Evolutionary conservation across 257 asterid genomes (phyloP).

Genomic region (Solanum megistacrolobum): DNA sequence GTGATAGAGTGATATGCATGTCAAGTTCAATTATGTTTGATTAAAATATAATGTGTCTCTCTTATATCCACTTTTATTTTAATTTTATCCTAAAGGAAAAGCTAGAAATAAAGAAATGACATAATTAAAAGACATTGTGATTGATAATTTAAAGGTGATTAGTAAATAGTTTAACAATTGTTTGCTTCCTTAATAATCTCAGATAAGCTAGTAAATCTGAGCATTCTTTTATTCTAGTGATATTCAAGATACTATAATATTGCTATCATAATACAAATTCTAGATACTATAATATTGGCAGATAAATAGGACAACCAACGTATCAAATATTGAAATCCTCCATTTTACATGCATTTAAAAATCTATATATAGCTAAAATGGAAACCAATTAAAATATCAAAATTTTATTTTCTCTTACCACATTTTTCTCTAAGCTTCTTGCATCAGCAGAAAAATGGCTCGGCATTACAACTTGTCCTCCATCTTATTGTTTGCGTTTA

Average conservation of each 20-base stretch:
- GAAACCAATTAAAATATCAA: not conserved
- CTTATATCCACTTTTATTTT: not conserved
- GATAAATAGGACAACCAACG: constrained; percentile 10
- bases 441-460: not conserved
- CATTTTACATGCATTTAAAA: constrained; percentile 1
- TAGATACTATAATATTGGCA: not conserved
- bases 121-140: not conserved
- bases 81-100: not conserved
- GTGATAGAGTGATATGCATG: not conserved
- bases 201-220: not conserved
- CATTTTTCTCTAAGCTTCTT: not conserved
- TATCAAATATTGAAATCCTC: not conserved
- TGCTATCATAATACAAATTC: not conserved
- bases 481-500: not conserved
- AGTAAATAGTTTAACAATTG: not conserved
- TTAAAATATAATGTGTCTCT: not conserved
- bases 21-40: not conserved
- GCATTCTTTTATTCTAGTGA: not conserved
- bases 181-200: not conserved
- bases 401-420: not conserved
- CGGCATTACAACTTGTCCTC: not conserved
- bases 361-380: not conserved
- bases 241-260: not conserved
- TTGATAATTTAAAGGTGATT: not conserved
- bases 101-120: not conserved